Base-by-base conservation (phyloP, 345 rosid species). In the Eucalyptus cloeziana region DNA sequence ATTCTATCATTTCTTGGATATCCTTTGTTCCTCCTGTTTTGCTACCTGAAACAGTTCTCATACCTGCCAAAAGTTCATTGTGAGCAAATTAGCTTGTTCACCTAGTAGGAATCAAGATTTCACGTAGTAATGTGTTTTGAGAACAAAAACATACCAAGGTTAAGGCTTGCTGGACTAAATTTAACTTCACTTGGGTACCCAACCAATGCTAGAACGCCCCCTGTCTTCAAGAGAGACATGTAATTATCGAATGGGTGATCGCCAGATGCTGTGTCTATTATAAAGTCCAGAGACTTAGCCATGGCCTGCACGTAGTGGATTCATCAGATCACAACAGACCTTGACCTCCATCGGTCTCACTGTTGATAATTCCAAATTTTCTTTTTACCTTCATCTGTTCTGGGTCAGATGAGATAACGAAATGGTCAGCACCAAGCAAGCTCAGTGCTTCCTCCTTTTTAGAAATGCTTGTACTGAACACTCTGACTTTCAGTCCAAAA, bases 221-320 rank as follows among this genome's bases (percentile, higher is more conserved):
- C 90, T 2, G 92, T 90, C 94, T 95, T 97, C 92, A 96, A 88
- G n/a, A 96, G 94, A 19, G 97, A 93, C 97, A 98, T 87, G 96
- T 90, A 94, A 49, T 94, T 94, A 93, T 98, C 96, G 88, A 96
- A 96, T 31, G 94, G 93, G 89, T 96, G 98, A 91, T 96, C 96
- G 40, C 99, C 99, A 49, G 99, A 97, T 69, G 97, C 97, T 3
- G 99, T 94, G 89, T 97, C 98, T 54, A 98, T 25, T 81, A 98
- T 91, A 88, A 95, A 98, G 93, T 97, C 97, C 56, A 97, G 92
- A 37, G 98, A 94, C 85, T 93, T 97, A 52, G 89, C 92, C 51
- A 93, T 76, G 43, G 92, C 95, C 98, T 96, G 94, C 89, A 91
- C 14, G 4, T 58, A 80, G 21, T 49, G 19, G 14, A 89, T 45